phyloP scores from a whole-genome alignment of 2,329 filamentous ascomycete genomes.

The Aureobasidium sp. region DNA sequence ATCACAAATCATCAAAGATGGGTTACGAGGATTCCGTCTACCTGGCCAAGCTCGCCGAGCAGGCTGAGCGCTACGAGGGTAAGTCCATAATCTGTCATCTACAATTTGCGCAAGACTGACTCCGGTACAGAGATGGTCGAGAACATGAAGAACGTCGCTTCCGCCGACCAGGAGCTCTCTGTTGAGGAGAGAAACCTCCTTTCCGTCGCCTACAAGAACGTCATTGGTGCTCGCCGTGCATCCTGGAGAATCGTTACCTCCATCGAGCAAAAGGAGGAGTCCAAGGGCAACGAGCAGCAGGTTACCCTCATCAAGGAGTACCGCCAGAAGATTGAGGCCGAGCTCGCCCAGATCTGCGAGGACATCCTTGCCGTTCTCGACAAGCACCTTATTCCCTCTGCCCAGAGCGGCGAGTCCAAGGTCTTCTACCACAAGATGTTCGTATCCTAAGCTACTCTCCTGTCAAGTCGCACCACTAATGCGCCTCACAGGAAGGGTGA shows the following conservation, averaged over 20 bases:
- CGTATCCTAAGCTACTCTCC: conserved; percentile 26
- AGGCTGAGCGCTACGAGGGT: conserved; percentile 99
- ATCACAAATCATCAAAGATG: conserved; percentile 58
- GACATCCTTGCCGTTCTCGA: conserved; percentile 94
- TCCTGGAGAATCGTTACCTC: conserved; percentile 98
- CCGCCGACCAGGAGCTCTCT: conserved; percentile 57
- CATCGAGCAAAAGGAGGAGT: conserved; percentile 99
- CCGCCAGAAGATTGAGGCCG: conserved; percentile 95
- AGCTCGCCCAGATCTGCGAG: conserved; percentile 95
- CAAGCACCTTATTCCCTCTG: conserved; percentile 86
- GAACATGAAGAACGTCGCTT: conserved; percentile 99
- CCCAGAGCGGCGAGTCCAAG: conserved; percentile 94
- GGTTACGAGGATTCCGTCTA: conserved; percentile 99
- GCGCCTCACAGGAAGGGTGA: conserved; percentile 76
- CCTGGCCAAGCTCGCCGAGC: conserved; percentile 99
- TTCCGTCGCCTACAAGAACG: conserved; percentile 98
- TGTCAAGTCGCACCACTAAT: background rate
- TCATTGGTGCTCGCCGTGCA: conserved; percentile 91
- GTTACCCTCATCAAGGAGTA: conserved; percentile 93
- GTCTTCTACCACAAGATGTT: conserved; percentile 99
- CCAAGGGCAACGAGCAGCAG: conserved; percentile 91
- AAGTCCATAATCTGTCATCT: conserved; percentile 24
- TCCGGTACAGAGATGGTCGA: conserved; percentile 81
- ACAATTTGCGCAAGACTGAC: background rate
- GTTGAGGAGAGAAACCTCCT: conserved; percentile 97